A percentile compares a stretch with the other conserved stretches of the same genome.
Evolutionary conservation across 1,284 basidiomycete species (phyloP).

Genomic region (Ganoderma meredithae): DNA sequence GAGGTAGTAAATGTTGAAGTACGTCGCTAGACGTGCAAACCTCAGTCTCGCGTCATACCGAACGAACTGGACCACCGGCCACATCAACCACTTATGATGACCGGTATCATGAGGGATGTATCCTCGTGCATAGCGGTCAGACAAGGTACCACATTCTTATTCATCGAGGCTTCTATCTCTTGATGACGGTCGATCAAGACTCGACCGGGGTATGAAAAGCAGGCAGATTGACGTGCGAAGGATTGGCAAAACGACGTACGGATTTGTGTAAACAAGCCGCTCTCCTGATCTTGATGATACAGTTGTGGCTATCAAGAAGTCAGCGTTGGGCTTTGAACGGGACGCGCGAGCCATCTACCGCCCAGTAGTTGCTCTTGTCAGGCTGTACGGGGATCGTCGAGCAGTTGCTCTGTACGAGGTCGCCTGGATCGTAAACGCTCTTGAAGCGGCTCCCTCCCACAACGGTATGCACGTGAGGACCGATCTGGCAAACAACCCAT

Average conservation of each 20-base stretch:
- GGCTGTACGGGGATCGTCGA: conserved; percentile 37
- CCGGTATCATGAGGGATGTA: neutral
- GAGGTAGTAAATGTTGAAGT: conserved; percentile 41
- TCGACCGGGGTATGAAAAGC: neutral
- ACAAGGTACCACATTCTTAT: neutral
- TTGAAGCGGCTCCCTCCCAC: conserved; percentile 38
- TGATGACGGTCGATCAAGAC: neutral
- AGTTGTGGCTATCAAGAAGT: conserved; percentile 29
- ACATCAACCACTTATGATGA: neutral
- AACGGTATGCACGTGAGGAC: conserved; percentile 40
- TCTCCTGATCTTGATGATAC: conserved; percentile 35
- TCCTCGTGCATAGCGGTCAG: neutral
- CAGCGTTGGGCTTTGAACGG: neutral
- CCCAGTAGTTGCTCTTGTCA: conserved; percentile 41
- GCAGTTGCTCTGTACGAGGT: conserved; percentile 33
- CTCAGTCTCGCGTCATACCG: conserved; percentile 3
- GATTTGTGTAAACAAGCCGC: conserved; percentile 32
- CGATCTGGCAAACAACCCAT: conserved; percentile 18
- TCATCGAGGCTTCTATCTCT: neutral
- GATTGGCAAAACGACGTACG: conserved; percentile 25
- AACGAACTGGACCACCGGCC: neutral
- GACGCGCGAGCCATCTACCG: conserved; percentile 26
- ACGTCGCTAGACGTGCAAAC: conserved; percentile 20
- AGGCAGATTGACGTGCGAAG: neutral
- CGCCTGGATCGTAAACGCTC: conserved; percentile 32